A percentile compares a stretch with the other conserved stretches of the same genome.
These are phyloP conservation scores for Glebionis coronaria DNA, from an alignment of 129 eudicot genomes.

Conservation along the genomic window DNA sequence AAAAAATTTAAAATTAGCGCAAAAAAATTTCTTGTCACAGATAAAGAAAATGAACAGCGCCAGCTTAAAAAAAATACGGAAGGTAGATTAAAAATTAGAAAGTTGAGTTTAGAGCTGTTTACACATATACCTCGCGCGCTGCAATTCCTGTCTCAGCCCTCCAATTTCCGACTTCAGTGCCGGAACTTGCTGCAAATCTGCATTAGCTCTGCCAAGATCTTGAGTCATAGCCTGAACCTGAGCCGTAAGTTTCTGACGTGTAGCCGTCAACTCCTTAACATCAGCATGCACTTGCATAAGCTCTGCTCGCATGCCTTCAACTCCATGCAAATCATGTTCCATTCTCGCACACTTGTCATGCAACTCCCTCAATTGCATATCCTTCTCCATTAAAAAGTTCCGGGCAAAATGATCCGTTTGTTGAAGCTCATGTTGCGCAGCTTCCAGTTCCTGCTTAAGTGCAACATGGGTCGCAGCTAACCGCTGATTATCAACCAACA, in stretches of 20 bases:
- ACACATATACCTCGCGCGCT: slow-evolving; percentile 57
- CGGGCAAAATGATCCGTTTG: slow-evolving; percentile 63
- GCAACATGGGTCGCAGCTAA: slow-evolving; percentile 97
- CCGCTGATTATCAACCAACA: slow-evolving; percentile 78
- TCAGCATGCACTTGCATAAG: slow-evolving; percentile 67
- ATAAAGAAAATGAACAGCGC: background rate
- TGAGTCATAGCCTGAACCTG: slow-evolving; percentile 79
- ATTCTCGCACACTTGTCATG: slow-evolving; percentile 73
- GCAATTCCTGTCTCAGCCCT: slow-evolving; percentile 68
- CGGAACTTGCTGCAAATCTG: slow-evolving; percentile 76
- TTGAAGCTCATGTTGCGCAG: slow-evolving; percentile 71
- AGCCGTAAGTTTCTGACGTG: slow-evolving; percentile 68
- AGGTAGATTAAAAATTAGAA: background rate
- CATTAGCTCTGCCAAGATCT: slow-evolving; percentile 67
- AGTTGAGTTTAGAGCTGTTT: background rate
- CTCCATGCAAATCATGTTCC: slow-evolving; percentile 77
- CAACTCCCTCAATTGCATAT: slow-evolving; percentile 81
- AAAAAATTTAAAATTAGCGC: slow-evolving; percentile 5
- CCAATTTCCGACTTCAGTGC: slow-evolving; percentile 77
- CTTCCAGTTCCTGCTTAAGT: slow-evolving; percentile 85
- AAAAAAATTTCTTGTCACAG: background rate
- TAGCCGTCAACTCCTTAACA: slow-evolving; percentile 65
- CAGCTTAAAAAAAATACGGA: too few relatives aligned
- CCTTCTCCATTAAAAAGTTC: slow-evolving; percentile 62
- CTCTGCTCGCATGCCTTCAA: slow-evolving; percentile 77